These are phyloP conservation scores for Pholiota conissans DNA, from an alignment of 768 basidiomycete species.

Conservation along the genomic window DNA sequence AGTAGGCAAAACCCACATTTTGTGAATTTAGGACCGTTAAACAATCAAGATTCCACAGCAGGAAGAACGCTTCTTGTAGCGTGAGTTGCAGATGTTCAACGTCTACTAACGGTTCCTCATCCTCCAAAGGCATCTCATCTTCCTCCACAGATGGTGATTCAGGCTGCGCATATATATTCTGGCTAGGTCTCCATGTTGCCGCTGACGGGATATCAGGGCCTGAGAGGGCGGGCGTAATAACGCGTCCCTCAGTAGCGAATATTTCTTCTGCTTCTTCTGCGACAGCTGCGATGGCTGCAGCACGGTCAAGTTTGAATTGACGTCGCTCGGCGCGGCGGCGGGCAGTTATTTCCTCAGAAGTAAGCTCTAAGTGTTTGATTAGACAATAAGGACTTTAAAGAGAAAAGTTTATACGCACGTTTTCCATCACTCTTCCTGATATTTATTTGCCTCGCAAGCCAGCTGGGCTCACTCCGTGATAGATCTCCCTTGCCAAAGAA, in stretches of 20 bases:
- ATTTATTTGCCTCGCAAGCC: slow-evolving; percentile 82
- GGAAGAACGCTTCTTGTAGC: slow-evolving; percentile 86
- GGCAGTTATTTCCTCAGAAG: slow-evolving; percentile 90
- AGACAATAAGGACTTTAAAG: too few species aligned
- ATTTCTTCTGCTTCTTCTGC: slow-evolving; percentile 78
- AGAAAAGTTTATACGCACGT: slow-evolving; percentile 43
- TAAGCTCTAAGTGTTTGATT: slow-evolving; percentile 50
- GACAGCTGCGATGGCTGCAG: slow-evolving; percentile 80
- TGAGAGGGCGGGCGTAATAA: slow-evolving; percentile 59
- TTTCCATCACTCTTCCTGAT: slow-evolving; percentile 54
- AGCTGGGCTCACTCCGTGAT: slow-evolving; percentile 93
- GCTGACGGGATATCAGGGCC: slow-evolving; percentile 72
- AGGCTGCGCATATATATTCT: slow-evolving; percentile 12
- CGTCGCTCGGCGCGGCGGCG: slow-evolving; percentile 84
- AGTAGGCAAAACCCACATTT: slow-evolving; percentile 47
- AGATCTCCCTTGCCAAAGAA: slow-evolving; percentile 98
- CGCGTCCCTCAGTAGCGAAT: slow-evolving; percentile 68
- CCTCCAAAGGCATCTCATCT: slow-evolving; percentile 34
- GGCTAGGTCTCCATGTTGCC: slow-evolving; percentile 72
- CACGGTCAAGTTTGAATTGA: slow-evolving; percentile 92
- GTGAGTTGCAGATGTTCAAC: slow-evolving; percentile 92
- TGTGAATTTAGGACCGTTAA: slow-evolving; percentile 66
- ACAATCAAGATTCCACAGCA: slow-evolving; percentile 83
- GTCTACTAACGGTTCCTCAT: slow-evolving; percentile 61
- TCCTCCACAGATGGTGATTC: slow-evolving; percentile 28